Percentiles rank a stretch among this genome's conserved stretches.
These are phyloP conservation scores for Coprinopsis sp. DNA, from an alignment of 768 basidiomycete species.

Conservation along the genomic window DNA sequence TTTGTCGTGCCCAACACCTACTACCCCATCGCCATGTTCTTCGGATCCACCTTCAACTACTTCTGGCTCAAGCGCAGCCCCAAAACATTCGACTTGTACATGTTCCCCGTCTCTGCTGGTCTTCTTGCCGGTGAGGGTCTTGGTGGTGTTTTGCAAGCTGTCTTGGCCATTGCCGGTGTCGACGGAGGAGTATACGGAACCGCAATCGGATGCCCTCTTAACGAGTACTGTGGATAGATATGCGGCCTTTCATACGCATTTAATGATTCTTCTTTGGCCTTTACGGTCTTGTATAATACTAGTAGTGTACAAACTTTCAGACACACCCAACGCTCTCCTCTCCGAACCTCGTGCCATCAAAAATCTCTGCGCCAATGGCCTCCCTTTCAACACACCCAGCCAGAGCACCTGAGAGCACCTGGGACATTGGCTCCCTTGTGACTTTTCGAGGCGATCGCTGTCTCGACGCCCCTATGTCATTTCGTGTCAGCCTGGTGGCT, in stretches of 20 bases:
- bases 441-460: no score
- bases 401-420: no score
- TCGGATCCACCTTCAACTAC: conserved; percentile 43
- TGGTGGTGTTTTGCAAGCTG: conserved; percentile 55
- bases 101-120: conserved; percentile 52
- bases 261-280: no score
- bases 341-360: no score
- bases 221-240: conserved; percentile 46
- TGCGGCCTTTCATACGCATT: neutral
- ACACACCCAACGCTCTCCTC: no score
- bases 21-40: conserved; percentile 49
- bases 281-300: no score
- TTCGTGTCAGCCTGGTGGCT: no score
- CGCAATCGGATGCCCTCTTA: conserved; percentile 48
- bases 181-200: conserved; percentile 48
- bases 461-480: no score
- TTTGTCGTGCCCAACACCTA: conserved; percentile 50
- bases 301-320: no score
- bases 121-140: conserved; percentile 57
- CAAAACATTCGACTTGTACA: conserved; percentile 48
- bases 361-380: no score
- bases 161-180: conserved; percentile 49
- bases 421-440: no score
- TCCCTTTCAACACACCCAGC: no score
- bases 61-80: conserved; percentile 46